Evolutionary conservation across 2,329 filamentous ascomycete species (phyloP).

Genomic region (Venturia nashicola): DNA sequence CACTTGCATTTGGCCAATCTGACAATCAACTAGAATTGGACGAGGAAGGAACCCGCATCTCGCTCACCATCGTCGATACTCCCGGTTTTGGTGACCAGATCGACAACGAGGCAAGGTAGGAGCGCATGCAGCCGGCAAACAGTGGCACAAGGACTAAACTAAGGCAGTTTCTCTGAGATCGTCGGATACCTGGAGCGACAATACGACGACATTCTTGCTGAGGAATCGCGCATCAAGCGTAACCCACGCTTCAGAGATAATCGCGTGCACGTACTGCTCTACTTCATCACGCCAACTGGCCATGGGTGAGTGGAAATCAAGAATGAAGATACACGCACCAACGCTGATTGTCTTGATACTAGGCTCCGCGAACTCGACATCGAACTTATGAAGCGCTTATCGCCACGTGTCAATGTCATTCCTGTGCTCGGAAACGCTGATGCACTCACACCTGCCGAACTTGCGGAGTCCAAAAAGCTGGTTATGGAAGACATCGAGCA

Average conservation of each 20-base stretch:
- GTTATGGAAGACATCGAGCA: slow-evolving; percentile 99
- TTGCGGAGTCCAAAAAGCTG: slow-evolving; percentile 98
- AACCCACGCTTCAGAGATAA: slow-evolving; percentile 99
- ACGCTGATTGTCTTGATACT: neutral
- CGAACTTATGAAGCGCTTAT: slow-evolving; percentile 98
- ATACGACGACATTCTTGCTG: slow-evolving; percentile 97
- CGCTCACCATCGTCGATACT: slow-evolving; percentile 95
- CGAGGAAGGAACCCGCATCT: slow-evolving; percentile 96
- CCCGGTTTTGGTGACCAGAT: slow-evolving; percentile 98
- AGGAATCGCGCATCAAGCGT: slow-evolving; percentile 99
- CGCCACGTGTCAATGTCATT: slow-evolving; percentile 96
- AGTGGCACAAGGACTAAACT: slow-evolving; percentile 15
- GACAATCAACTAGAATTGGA: slow-evolving; percentile 55
- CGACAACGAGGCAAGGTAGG: slow-evolving; percentile 93
- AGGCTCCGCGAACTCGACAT: slow-evolving; percentile 98
- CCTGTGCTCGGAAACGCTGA: slow-evolving; percentile 98
- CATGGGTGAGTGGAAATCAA: slow-evolving; percentile 54
- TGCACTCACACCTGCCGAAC: slow-evolving; percentile 87
- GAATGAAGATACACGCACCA: slow-evolving; percentile 11
- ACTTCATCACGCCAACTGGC: slow-evolving; percentile 98
- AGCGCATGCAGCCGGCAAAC: slow-evolving; percentile 11
- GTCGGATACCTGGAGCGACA: slow-evolving; percentile 97
- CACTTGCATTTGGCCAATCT: neutral
- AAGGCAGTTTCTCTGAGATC: slow-evolving; percentile 79
- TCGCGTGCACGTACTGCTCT: slow-evolving; percentile 93